These are phyloP conservation scores for Phanerochaete sordida DNA, from an alignment of 768 basidiomycete species.

Conservation along the genomic window DNA sequence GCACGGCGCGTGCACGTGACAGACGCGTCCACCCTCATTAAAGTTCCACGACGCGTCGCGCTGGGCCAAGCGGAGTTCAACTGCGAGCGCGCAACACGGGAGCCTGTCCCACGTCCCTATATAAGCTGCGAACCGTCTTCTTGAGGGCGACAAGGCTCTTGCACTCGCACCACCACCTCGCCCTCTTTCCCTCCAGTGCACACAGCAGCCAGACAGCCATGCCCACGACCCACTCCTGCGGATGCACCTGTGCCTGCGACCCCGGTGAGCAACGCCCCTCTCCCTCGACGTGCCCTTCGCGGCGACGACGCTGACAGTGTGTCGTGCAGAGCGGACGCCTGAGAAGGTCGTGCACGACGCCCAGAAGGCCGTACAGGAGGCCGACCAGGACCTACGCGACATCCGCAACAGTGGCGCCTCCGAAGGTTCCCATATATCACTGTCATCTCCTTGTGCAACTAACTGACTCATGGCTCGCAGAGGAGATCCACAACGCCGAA, in stretches of 20 bases:
- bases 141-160: not conserved
- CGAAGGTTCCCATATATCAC: not conserved
- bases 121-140: not conserved
- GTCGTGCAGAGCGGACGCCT: not conserved
- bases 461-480: not conserved
- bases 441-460: not conserved
- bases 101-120: not conserved
- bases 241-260: slow-evolving; percentile 1
- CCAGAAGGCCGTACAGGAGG: not conserved
- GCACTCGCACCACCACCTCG: not conserved
- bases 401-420: slow-evolving; percentile 4
- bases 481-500: not conserved
- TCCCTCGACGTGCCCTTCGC: not conserved
- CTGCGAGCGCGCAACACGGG: not conserved
- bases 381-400: not conserved
- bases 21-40: slow-evolving; percentile 1
- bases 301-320: not conserved
- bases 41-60: not conserved
- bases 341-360: not conserved
- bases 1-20: not conserved
- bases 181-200: not conserved
- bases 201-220: not conserved
- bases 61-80: not conserved
- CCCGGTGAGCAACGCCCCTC: not conserved
- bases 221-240: slow-evolving; percentile 3